Evolutionary conservation across 1,284 basidiomycete species (phyloP).

Genomic region (Boletus sp.): DNA sequence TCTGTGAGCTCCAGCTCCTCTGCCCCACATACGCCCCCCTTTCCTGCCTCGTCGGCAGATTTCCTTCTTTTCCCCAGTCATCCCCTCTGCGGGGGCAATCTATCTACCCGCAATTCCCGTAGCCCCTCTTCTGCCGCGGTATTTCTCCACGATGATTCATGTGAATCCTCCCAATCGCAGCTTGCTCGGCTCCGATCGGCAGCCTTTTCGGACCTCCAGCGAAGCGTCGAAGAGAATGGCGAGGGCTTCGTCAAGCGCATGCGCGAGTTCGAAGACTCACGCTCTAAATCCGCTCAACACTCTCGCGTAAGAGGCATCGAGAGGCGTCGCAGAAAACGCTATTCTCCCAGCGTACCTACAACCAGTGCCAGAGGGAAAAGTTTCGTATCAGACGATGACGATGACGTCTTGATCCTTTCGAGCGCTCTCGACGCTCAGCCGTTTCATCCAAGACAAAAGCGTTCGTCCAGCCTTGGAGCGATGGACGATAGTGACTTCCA

Average conservation of each 20-base stretch:
- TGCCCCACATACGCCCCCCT: constrained; percentile 34
- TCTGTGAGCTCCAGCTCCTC: constrained; percentile 29
- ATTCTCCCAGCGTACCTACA: constrained; percentile 27
- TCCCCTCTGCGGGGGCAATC: constrained; percentile 20
- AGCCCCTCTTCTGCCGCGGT: constrained; percentile 23
- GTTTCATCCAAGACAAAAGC: constrained; percentile 34
- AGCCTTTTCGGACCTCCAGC: constrained; percentile 63
- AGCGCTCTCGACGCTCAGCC: constrained; percentile 32
- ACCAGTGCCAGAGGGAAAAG: constrained; percentile 9
- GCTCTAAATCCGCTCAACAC: constrained; percentile 40
- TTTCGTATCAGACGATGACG: constrained; percentile 44
- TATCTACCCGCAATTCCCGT: constrained; percentile 17
- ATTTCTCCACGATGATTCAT: constrained; percentile 12
- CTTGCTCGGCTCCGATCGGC: constrained; percentile 52
- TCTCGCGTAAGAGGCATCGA: constrained; percentile 37
- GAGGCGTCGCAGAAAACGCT: constrained; percentile 41
- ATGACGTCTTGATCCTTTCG: constrained; percentile 57
- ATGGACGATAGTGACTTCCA: constrained; percentile 37
- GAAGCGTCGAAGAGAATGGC: constrained; percentile 58
- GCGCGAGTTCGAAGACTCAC: constrained; percentile 63
- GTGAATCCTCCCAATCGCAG: constrained; percentile 33
- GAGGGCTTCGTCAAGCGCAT: constrained; percentile 69
- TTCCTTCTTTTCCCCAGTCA: constrained; percentile 52
- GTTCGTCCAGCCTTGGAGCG: constrained; percentile 43
- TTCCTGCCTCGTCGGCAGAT: constrained; percentile 58